Conservation (phyloP, 306 rosid genomes). For the apple (Malus domestica) region DNA sequence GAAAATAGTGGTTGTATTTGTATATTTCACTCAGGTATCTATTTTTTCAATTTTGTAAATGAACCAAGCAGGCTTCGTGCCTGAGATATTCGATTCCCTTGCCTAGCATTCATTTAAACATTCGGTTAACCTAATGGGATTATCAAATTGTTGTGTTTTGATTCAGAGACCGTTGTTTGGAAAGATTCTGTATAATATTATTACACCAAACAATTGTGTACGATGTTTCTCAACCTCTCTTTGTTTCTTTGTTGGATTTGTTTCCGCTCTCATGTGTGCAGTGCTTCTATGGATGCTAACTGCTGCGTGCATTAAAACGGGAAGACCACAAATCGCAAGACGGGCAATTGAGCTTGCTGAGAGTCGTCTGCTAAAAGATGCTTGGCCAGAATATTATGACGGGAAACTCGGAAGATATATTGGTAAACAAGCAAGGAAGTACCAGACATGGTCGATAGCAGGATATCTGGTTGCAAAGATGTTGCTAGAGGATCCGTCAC, state of each 20-base stretch:
- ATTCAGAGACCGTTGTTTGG: neutral
- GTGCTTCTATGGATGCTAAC: slow-evolving; percentile 85
- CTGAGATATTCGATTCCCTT: neutral
- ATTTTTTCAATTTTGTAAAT: no score
- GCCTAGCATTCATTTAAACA: neutral
- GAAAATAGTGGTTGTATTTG: no score
- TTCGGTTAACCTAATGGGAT: neutral
- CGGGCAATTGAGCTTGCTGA: slow-evolving; percentile 81
- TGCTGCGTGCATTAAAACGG: slow-evolving; percentile 87
- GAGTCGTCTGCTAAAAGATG: slow-evolving; percentile 73
- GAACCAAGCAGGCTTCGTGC: no score
- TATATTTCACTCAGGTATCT: no score
- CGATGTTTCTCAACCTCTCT: neutral
- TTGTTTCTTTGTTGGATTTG: neutral
- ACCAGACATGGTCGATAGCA: slow-evolving; percentile 92
- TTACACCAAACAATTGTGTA: no score
- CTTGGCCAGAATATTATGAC: slow-evolving; percentile 91
- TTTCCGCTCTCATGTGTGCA: slow-evolving; percentile 21
- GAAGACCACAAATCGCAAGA: slow-evolving; percentile 85
- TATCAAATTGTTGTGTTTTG: neutral
- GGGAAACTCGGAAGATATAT: slow-evolving; percentile 78
- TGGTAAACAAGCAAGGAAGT: slow-evolving; percentile 85
- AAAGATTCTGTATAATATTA: neutral
- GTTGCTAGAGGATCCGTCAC: slow-evolving; percentile 93
- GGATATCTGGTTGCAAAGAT: slow-evolving; percentile 89